Evolutionary conservation across 306 rosid genomes (phyloP), one percentile per base, ranked within the genome.

Genomic region (Cicer chorassanicum): DNA sequence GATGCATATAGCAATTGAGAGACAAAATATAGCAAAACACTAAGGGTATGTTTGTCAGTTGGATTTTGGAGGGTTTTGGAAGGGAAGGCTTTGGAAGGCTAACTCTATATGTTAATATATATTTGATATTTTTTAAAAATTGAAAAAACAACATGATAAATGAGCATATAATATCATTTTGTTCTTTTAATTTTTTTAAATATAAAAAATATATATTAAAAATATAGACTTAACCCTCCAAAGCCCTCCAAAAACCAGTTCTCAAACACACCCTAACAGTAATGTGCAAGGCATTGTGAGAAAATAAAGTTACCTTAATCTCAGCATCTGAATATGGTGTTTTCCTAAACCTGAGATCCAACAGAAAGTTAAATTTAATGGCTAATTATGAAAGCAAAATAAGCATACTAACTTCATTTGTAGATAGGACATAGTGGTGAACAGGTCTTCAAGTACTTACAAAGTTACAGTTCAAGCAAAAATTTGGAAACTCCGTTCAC

Each of bases 301-400:
- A 63, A 55, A 77, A 18, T 81, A 72, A 15, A 44, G 60, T 74
- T 83, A 93, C 99, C 98, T 95, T 95, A 54, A 95, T 89, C 87
- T 95, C 98, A 50, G 87, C 89, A 21, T 92, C 98, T 29, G 99
- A 78, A 74, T 90, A 95, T 49, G 98, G 99, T 3, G 81, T 76
- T 84, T 77, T 83, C 60, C 98, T 85, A 82, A 82, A 87, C 92
- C 99, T 95, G 93, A 41, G 67, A 38, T 81, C 41, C 77, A 77
- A 15, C 10, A 63, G 78, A 80, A 65, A 65, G 49, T 12, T 49
- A 38, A 50, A 70, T 60, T 60, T 56, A 55, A 44, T 46, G 19
- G 38, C 38, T 50, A 24, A 60, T 40, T 45, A 65, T 38, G 65
- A 75, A 61, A 76, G 68, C 44, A 73, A 63, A 71, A 76, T 11